Conservation (phyloP, 306 rosid species). For the Mimosa bimucronata region DNA sequence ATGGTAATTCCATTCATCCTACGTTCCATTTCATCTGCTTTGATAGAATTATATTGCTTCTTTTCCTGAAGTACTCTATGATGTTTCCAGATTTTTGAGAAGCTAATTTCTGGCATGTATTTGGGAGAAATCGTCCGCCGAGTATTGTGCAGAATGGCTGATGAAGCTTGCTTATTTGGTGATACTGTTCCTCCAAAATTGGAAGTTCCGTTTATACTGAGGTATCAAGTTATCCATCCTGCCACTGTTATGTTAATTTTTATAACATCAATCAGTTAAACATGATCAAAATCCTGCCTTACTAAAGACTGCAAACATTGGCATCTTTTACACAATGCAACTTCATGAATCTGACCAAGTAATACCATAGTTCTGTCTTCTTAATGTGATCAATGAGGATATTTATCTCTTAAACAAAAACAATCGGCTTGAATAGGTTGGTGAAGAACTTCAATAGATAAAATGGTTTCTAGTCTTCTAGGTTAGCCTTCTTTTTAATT, state of each 20-base stretch:
- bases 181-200: constrained; percentile 62
- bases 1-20: not conserved
- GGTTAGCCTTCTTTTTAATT: no score
- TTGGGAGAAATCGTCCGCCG: constrained; percentile 71
- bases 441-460: not conserved
- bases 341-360: not conserved
- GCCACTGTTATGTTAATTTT: not conserved
- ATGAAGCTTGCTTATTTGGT: constrained; percentile 71
- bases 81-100: constrained; percentile 64
- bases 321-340: not conserved
- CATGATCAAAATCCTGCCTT: not conserved
- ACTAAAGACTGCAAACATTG: not conserved
- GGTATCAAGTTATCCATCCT: constrained; percentile 36
- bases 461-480: not conserved
- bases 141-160: constrained; percentile 67
- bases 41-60: not conserved
- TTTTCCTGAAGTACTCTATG: not conserved
- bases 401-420: not conserved
- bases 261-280: not conserved
- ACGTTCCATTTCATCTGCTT: not conserved
- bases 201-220: constrained; percentile 56
- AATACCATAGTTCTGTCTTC: not conserved
- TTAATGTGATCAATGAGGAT: not conserved
- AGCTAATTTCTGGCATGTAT: constrained; percentile 77
- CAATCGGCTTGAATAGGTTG: not conserved